Conservation (phyloP, 129 eudicot species). For the Artemisia argyi region DNA sequence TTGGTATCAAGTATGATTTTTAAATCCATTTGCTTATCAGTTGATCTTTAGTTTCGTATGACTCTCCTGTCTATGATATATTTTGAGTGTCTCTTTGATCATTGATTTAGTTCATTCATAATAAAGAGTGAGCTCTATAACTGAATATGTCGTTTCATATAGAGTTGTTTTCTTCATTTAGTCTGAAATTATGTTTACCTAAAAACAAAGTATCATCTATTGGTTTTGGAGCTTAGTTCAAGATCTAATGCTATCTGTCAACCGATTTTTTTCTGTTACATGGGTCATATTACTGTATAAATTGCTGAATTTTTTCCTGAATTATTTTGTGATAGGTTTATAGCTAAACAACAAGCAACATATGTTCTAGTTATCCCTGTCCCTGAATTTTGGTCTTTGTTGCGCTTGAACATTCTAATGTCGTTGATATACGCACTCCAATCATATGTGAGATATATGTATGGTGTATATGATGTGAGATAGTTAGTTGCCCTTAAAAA, state of each 20-base stretch:
- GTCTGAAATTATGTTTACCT: too few species aligned
- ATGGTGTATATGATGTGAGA: too few species aligned
- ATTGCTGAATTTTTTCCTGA: background rate
- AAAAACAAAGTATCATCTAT: too few species aligned
- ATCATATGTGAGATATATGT: too few species aligned
- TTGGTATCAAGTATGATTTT: slow-evolving; percentile 66
- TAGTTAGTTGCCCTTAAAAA: too few species aligned
- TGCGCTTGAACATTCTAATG: slow-evolving; percentile 11
- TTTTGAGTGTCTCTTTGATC: background rate
- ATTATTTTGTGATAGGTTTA: slow-evolving; percentile 6
- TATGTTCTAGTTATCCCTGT: background rate
- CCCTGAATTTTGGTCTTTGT: background rate
- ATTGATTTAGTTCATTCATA: too few species aligned
- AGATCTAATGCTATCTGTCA: background rate
- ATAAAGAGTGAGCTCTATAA: too few species aligned
- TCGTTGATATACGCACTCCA: background rate
- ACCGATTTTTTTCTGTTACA: background rate
- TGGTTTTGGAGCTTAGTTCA: background rate
- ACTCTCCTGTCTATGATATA: slow-evolving; percentile 10
- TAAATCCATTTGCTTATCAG: background rate
- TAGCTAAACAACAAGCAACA: background rate
- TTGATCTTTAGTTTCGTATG: slow-evolving; percentile 1
- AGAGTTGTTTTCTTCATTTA: too few species aligned
- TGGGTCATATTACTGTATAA: background rate
- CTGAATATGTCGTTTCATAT: too few species aligned